phyloP scores from a whole-genome alignment of 306 rosid genomes.

The Dicorynia guianensis region DNA sequence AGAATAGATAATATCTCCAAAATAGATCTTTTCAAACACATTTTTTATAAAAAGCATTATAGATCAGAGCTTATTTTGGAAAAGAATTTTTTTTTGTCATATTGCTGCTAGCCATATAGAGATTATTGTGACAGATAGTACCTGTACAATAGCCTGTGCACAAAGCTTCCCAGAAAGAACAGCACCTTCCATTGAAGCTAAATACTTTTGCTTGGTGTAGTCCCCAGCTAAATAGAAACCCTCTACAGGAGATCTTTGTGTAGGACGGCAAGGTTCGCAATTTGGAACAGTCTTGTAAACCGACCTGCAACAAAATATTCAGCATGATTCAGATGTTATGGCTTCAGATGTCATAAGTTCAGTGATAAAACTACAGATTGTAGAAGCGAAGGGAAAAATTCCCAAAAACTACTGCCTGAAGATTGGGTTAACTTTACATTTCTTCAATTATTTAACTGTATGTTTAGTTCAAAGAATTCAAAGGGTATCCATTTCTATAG shows the following conservation, averaged over 20 bases:
- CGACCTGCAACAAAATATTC: slow-evolving; percentile 60
- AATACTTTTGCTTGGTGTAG: slow-evolving; percentile 92
- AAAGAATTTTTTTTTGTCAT: slow-evolving; percentile 20
- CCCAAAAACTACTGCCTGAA: not conserved
- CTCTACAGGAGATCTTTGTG: slow-evolving; percentile 91
- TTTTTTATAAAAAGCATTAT: slow-evolving; percentile 8
- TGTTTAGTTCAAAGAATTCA: slow-evolving; percentile 13
- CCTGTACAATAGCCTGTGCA: slow-evolving; percentile 96
- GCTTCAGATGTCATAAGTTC: slow-evolving; percentile 14
- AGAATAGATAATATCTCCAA: not conserved
- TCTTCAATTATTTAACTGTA: not conserved
- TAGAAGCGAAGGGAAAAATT: not conserved
- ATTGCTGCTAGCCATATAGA: slow-evolving; percentile 10
- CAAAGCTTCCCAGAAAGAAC: slow-evolving; percentile 97
- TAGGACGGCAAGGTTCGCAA: slow-evolving; percentile 93
- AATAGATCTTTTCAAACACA: not conserved
- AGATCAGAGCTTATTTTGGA: slow-evolving; percentile 25
- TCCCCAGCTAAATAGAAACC: slow-evolving; percentile 97
- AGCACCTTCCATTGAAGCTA: slow-evolving; percentile 99
- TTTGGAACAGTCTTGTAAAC: slow-evolving; percentile 91
- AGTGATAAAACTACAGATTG: not conserved
- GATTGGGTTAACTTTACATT: not conserved
- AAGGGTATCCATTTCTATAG: slow-evolving; percentile 29
- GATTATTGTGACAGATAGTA: slow-evolving; percentile 43
- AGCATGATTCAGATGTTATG: slow-evolving; percentile 29